These are phyloP conservation scores for Marasmius sp. DNA, from an alignment of 1,284 basidiomycete species.

Conservation along the genomic window DNA sequence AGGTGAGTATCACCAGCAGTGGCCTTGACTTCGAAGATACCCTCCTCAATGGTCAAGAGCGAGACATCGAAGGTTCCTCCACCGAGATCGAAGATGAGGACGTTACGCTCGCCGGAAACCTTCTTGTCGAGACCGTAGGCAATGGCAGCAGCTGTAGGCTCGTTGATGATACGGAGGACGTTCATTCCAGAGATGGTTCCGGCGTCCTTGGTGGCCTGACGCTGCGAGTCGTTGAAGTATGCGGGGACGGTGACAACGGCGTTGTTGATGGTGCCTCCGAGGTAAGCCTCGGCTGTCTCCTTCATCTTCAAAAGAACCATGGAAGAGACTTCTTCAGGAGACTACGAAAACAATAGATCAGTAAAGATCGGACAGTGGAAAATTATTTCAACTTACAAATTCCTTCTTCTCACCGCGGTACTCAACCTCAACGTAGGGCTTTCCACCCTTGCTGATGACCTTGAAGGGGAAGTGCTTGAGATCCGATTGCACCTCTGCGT, in stretches of 20 bases:
- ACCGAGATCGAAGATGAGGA: conserved; percentile 87
- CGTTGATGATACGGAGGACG: conserved; percentile 69
- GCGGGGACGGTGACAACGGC: conserved; percentile 48
- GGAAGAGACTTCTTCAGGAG: conserved; percentile 83
- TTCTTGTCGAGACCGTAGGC: conserved; percentile 78
- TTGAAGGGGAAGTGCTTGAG: conserved; percentile 82
- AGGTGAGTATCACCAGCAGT: conserved; percentile 82
- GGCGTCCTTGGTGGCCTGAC: conserved; percentile 82
- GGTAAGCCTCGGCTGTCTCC: conserved; percentile 85
- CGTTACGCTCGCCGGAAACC: conserved; percentile 68
- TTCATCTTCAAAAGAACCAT: conserved; percentile 88
- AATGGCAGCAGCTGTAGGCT: conserved; percentile 60
- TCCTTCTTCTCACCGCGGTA: conserved; percentile 77
- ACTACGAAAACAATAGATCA: conserved; percentile 34
- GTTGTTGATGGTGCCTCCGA: conserved; percentile 49
- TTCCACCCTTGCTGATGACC: conserved; percentile 66
- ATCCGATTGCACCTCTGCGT: conserved; percentile 74
- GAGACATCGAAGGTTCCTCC: conserved; percentile 85
- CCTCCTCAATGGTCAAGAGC: conserved; percentile 74
- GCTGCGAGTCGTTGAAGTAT: conserved; percentile 78
- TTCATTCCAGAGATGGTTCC: conserved; percentile 76
- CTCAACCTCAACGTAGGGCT: conserved; percentile 76
- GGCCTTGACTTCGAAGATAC: conserved; percentile 78
- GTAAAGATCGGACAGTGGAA: not conserved
- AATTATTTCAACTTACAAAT: conserved; percentile 52